Evolutionary conservation across 352 stramenopile genomes (phyloP), one percentile per base, ranked within the genome.

Genomic region (Pythium grandisporangium): DNA sequence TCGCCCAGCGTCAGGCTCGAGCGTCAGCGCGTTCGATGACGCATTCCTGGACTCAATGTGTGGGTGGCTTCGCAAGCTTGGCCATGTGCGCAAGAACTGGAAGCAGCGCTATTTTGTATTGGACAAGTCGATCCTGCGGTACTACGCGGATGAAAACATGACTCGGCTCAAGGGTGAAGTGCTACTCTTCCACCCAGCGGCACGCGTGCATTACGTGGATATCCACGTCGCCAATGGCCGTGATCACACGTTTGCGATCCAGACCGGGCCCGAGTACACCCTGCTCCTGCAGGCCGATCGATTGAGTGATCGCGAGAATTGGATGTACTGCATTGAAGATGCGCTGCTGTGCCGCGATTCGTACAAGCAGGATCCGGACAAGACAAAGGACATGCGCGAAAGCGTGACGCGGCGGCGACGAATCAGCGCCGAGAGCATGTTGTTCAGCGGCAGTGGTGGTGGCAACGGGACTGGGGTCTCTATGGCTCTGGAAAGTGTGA

Each of bases 261-360:
- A 82, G 48, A 62, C 84, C 6, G 70, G 70, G 0, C 44, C 52
- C 2, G 66, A 79, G 12, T 88, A 85, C 37, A 73, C 63, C 13
- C 50, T 88, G 14, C 21, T 84, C 32, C 46, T 88, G 5, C 67
- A 88, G 50, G 71, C 75, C 3, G 54, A 62, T 4, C 62, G 63
- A 30, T 40, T 84, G 10, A 60, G 60, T 11, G 75, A 85, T 16
- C 70, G 75, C 4, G 75, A 88, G 47, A 79, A 81, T 33, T 88
- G 75, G 75, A 79, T 88, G 44, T 88, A 83, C 50, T 81, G 70
- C 39, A 77, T 88, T 17, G 75, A 88, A 58, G 75, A 88, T 23
- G 71, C 71, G 1, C 34, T 88, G 14, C 47, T 88, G 1, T 88
- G 75, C 46, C 70, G 75, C 8, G 70, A 88, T 12, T 88, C 75